Percentiles rank a stretch among this genome's conserved stretches.
phyloP scores from a whole-genome alignment of 176 grass and related monocot genomes.

The Melocanna baccifera region DNA sequence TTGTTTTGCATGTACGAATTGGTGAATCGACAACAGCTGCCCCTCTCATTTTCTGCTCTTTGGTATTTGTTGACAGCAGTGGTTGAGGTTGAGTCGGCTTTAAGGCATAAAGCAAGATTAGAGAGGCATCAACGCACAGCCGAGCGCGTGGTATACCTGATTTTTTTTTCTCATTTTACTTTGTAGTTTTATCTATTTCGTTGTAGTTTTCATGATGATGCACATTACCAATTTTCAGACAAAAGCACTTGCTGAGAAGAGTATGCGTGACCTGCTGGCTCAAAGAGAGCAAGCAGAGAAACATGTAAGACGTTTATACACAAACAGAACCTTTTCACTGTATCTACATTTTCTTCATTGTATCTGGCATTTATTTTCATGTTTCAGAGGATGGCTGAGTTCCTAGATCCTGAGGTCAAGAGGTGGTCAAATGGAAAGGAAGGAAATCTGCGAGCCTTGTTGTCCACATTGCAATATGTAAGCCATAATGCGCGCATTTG shows the following conservation, averaged over 20 bases:
- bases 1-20: not conserved
- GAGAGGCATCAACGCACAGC: constrained; percentile 86
- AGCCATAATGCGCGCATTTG: not conserved
- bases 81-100: constrained; percentile 61
- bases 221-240: constrained; percentile 46
- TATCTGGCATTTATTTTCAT: not conserved
- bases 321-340: not conserved
- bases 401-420: constrained; percentile 87
- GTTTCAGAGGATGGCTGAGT: constrained; percentile 89
- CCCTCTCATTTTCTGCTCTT: constrained; percentile 4
- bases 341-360: constrained; percentile 19
- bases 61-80: constrained; percentile 34
- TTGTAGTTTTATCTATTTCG: not conserved
- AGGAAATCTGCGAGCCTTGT: constrained; percentile 87
- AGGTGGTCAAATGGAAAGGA: constrained; percentile 97
- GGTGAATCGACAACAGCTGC: not conserved
- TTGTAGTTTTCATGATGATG: not conserved
- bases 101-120: constrained; percentile 90
- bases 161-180: not conserved
- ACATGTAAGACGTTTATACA: constrained; percentile 55
- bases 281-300: constrained; percentile 96
- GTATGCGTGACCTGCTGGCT: constrained; percentile 68
- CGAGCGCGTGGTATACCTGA: constrained; percentile 73
- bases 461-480: constrained; percentile 98
- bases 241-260: constrained; percentile 95